These are phyloP conservation scores for Mortierella sp. DNA, from an alignment of 371 early-diverging fungal species.

Conservation along the genomic window DNA sequence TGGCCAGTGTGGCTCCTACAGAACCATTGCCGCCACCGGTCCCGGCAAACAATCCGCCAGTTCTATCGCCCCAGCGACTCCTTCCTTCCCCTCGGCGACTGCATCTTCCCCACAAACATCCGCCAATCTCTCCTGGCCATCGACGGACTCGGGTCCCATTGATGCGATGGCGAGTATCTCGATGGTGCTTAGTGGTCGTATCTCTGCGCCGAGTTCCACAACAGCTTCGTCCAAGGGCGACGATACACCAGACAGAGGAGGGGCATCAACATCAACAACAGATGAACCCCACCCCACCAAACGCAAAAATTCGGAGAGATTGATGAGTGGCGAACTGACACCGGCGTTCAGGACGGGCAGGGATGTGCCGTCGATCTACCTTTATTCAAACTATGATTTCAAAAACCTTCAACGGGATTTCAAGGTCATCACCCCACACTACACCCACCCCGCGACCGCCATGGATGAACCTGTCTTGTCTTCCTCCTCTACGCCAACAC, in stretches of 20 bases:
- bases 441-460: slow-evolving; percentile 17
- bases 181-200: slow-evolving; percentile 41
- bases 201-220: slow-evolving; percentile 44
- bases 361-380: slow-evolving; percentile 46
- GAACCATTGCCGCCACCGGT: slow-evolving; percentile 64
- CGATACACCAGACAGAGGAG: background rate
- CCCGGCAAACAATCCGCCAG: slow-evolving; percentile 44
- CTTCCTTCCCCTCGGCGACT: slow-evolving; percentile 36
- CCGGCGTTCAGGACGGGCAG: slow-evolving; percentile 44
- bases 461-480: slow-evolving; percentile 49
- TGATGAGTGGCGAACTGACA: slow-evolving; percentile 45
- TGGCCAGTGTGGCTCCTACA: slow-evolving; percentile 69
- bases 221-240: slow-evolving; percentile 18
- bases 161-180: slow-evolving; percentile 55
- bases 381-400: slow-evolving; percentile 74
- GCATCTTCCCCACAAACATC: slow-evolving; percentile 38
- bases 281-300: background rate
- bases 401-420: slow-evolving; percentile 61
- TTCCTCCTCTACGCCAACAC: slow-evolving; percentile 46
- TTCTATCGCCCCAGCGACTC: slow-evolving; percentile 26
- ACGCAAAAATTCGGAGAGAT: slow-evolving; percentile 39
- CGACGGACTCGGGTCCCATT: slow-evolving; percentile 26
- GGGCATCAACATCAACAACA: background rate
- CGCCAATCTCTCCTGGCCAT: slow-evolving; percentile 28
- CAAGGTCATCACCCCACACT: slow-evolving; percentile 38